These are phyloP conservation scores for Boletus tomentosulus DNA, from an alignment of 768 basidiomycete species.

Conservation along the genomic window DNA sequence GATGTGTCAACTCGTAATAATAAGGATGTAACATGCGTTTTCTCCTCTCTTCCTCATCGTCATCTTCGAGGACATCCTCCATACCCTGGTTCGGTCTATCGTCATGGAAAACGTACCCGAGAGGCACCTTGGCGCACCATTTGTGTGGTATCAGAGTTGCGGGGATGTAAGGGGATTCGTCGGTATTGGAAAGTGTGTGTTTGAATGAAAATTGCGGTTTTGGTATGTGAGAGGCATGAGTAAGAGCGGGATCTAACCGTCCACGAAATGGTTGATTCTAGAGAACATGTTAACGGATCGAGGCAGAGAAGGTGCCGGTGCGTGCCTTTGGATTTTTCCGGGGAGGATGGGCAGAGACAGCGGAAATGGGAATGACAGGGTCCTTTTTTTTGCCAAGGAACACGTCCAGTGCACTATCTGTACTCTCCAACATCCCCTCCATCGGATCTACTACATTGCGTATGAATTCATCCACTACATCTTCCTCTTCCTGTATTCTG, in stretches of 20 bases:
- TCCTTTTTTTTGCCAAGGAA: constrained; percentile 66
- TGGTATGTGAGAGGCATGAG: constrained; percentile 68
- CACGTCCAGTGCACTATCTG: constrained; percentile 82
- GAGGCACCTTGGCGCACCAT: constrained; percentile 77
- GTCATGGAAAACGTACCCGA: constrained; percentile 56
- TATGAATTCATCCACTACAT: constrained; percentile 81
- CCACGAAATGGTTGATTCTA: constrained; percentile 39
- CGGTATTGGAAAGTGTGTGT: constrained; percentile 52
- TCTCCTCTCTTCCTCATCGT: constrained; percentile 17
- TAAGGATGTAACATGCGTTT: constrained; percentile 65
- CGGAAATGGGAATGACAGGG: constrained; percentile 58
- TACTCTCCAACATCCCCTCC: constrained; percentile 81
- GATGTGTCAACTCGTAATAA: constrained; percentile 75
- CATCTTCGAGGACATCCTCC: constrained; percentile 11
- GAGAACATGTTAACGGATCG: constrained; percentile 7
- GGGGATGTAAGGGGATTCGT: constrained; percentile 61
- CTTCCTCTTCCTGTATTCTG: constrained; percentile 62
- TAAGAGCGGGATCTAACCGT: constrained; percentile 54
- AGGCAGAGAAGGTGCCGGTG: neutral
- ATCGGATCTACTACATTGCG: constrained; percentile 74
- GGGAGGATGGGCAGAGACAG: constrained; percentile 17
- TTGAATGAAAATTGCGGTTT: constrained; percentile 84
- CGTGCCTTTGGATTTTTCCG: constrained; percentile 33
- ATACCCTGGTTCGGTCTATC: constrained; percentile 20
- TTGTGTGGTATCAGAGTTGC: constrained; percentile 57